phyloP scores from a whole-genome alignment of 345 rosid species.

The Chamaenerion angustifolium region DNA sequence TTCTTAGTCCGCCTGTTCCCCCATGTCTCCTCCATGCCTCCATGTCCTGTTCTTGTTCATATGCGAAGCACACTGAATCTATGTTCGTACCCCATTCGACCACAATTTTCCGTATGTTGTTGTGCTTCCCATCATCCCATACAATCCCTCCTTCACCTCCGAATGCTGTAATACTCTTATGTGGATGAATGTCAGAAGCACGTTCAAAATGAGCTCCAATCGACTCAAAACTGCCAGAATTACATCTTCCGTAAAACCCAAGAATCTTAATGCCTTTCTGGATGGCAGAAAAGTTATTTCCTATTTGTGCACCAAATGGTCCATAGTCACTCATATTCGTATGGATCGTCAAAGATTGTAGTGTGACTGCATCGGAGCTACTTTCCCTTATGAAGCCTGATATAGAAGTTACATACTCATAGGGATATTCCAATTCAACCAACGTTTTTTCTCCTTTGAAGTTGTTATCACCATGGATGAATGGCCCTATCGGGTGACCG shows the following conservation, averaged over 20 bases:
- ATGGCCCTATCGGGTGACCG: background rate
- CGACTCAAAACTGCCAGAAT: background rate
- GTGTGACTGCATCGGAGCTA: background rate
- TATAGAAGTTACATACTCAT: background rate
- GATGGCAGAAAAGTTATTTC: background rate
- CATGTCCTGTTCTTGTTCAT: background rate
- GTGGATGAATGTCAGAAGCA: constrained; percentile 4
- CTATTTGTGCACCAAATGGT: background rate
- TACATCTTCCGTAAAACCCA: constrained; percentile 9
- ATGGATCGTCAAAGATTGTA: constrained; percentile 2
- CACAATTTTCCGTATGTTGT: constrained; percentile 1
- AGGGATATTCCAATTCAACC: constrained; percentile 1
- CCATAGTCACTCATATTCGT: constrained; percentile 1
- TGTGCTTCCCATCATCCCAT: constrained; percentile 5
- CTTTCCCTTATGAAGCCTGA: background rate
- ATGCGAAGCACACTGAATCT: constrained; percentile 2
- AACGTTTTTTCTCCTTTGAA: background rate
- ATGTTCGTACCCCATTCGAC: background rate
- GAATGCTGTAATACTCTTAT: constrained; percentile 3
- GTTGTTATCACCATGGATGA: background rate
- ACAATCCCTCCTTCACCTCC: constrained; percentile 5
- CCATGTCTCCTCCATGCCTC: background rate
- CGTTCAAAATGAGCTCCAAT: constrained; percentile 1
- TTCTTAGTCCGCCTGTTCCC: background rate
- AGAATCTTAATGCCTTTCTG: constrained; percentile 1